These are phyloP conservation scores for Mortierella alpina DNA, from an alignment of 192 early-diverging fungal genomes.

Conservation along the genomic window DNA sequence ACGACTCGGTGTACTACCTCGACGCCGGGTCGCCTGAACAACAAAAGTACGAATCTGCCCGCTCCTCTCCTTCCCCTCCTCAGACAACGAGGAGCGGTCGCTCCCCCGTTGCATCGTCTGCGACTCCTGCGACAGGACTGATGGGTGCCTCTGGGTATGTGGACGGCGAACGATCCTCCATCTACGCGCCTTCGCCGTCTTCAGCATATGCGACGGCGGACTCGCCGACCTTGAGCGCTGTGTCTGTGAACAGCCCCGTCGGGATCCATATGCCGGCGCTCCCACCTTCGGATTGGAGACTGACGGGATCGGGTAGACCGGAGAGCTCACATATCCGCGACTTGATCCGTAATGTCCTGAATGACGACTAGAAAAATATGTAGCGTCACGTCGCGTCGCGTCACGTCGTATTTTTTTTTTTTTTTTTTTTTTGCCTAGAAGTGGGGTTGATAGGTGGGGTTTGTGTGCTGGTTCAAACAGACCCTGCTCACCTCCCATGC, in stretches of 20 bases:
- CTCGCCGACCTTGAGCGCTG: slow-evolving; percentile 20
- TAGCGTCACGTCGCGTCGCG: no score
- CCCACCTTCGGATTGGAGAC: background rate
- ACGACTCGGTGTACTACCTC: background rate
- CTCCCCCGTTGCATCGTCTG: background rate
- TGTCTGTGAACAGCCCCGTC: slow-evolving; percentile 5
- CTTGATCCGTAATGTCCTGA: slow-evolving; percentile 40
- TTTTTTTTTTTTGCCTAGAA: no score
- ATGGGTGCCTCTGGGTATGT: no score
- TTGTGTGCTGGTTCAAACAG: no score
- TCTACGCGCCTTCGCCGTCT: slow-evolving; percentile 17
- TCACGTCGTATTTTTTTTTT: no score
- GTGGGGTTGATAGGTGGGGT: no score
- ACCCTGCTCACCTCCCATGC: no score
- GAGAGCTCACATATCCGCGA: slow-evolving; percentile 30
- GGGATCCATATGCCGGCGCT: slow-evolving; percentile 8
- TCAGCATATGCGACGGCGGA: slow-evolving; percentile 11
- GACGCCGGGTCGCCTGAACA: background rate
- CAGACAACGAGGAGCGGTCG: no score
- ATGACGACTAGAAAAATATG: slow-evolving; percentile 12
- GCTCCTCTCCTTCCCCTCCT: background rate
- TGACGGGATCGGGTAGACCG: slow-evolving; percentile 11
- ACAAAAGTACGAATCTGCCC: background rate
- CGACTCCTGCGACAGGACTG: background rate
- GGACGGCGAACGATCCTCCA: slow-evolving; percentile 14